Conservation (phyloP, 345 rosid genomes). For the Theobroma cacao region DNA sequence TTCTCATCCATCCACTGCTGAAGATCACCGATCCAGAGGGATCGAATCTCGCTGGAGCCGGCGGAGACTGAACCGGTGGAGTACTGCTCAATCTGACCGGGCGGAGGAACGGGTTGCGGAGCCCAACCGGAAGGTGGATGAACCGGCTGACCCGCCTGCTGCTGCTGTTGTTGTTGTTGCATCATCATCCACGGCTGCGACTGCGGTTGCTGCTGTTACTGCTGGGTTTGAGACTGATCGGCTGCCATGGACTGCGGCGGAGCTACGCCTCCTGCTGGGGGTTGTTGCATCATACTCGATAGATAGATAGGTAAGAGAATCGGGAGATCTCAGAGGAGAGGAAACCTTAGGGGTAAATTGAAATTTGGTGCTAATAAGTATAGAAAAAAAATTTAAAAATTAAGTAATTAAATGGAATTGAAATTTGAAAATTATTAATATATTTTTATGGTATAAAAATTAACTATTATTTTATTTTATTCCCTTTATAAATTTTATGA, state of each 20-base stretch:
- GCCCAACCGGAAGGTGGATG: constrained; percentile 77
- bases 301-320: neutral
- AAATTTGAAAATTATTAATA: too few relatives aligned
- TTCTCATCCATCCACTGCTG: constrained; percentile 94
- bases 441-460: too few relatives aligned
- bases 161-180: constrained; percentile 49
- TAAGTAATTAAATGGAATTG: too few relatives aligned
- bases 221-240: too few relatives aligned
- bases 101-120: constrained; percentile 65
- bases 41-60: constrained; percentile 50
- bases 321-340: neutral
- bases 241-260: constrained; percentile 32
- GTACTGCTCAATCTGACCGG: constrained; percentile 46
- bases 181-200: constrained; percentile 49
- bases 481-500: too few relatives aligned
- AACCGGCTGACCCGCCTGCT: constrained; percentile 48
- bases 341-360: too few relatives aligned
- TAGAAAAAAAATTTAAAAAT: too few relatives aligned
- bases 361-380: too few relatives aligned
- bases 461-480: too few relatives aligned
- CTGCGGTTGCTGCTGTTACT: constrained; percentile 35
- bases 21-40: constrained; percentile 92
- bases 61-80: constrained; percentile 20
- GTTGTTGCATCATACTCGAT: constrained; percentile 49
- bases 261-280: constrained; percentile 49